Conservation (phyloP, 371 early-diverging fungal genomes). For the Thermomucor indicae-seudaticae region DNA sequence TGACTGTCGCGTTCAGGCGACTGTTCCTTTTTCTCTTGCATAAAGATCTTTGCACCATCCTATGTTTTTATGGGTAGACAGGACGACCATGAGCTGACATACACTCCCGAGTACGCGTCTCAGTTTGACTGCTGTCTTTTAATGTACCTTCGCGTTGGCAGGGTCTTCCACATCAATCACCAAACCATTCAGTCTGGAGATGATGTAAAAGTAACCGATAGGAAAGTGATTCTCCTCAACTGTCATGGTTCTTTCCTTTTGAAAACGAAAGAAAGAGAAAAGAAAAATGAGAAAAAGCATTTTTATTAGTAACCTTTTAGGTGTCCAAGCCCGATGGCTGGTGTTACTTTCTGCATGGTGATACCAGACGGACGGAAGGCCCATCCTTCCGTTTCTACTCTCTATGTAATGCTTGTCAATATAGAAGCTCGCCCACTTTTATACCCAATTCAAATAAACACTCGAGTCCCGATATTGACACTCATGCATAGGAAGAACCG, state of each 20-base stretch:
- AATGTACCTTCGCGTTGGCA: constrained; percentile 16
- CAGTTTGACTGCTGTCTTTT: too few species aligned
- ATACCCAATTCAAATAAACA: too few species aligned
- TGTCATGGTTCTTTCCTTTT: constrained; percentile 35
- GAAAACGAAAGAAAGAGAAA: neutral
- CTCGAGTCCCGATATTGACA: too few species aligned
- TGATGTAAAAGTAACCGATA: constrained; percentile 22
- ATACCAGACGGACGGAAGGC: too few species aligned
- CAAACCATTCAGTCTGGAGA: constrained; percentile 17
- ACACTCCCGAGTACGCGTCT: neutral
- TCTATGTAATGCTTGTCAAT: too few species aligned
- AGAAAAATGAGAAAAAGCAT: neutral
- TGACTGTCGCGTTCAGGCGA: constrained; percentile 16
- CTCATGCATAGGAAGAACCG: too few species aligned
- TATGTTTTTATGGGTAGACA: neutral
- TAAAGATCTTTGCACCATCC: constrained; percentile 12
- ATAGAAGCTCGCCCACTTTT: too few species aligned
- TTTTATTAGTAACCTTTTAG: neutral
- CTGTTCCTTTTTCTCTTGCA: constrained; percentile 3
- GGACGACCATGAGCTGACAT: neutral
- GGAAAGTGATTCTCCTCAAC: constrained; percentile 15
- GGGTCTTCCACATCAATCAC: constrained; percentile 21
- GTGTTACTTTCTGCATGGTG: too few species aligned
- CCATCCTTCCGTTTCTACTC: too few species aligned
- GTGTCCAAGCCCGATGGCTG: constrained; percentile 1